A percentile compares a stretch with the other conserved stretches of the same genome.
Conservation (phyloP, 495 filamentous ascomycete genomes). For the Penicillium parvum region DNA sequence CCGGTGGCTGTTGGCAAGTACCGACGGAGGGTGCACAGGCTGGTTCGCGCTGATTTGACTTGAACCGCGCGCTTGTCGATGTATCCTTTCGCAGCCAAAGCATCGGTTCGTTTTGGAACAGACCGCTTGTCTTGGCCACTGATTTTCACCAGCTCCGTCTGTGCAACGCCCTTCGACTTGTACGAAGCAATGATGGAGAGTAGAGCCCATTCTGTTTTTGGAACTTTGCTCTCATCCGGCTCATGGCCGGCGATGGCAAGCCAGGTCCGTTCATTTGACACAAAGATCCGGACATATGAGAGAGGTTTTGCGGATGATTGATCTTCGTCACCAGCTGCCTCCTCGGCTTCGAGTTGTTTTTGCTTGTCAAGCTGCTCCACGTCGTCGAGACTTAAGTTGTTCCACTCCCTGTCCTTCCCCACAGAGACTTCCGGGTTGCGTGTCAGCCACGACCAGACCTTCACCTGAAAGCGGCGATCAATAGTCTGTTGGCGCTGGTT, state of each 20-base stretch:
- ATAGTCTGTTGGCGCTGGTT: conserved; percentile 27
- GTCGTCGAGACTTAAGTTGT: conserved; percentile 44
- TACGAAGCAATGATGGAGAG: conserved; percentile 76
- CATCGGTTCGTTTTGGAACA: conserved; percentile 74
- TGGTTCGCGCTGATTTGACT: conserved; percentile 61
- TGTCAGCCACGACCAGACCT: conserved; percentile 55
- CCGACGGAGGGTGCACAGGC: conserved; percentile 57
- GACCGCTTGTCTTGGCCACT: conserved; percentile 89
- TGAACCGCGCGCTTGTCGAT: conserved; percentile 74
- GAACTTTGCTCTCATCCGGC: conserved; percentile 64
- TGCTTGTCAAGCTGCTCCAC: conserved; percentile 27
- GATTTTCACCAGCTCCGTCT: conserved; percentile 68
- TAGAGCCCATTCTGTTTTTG: conserved; percentile 63
- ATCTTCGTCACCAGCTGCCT: conserved; percentile 6
- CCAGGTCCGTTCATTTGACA: conserved; percentile 67
- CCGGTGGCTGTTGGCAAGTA: conserved; percentile 39
- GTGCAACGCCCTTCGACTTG: conserved; percentile 66
- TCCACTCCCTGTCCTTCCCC: conserved; percentile 36
- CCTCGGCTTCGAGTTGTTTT: not conserved
- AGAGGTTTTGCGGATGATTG: not conserved
- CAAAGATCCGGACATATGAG: conserved; percentile 45
- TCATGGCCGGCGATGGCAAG: conserved; percentile 74
- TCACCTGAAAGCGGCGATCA: conserved; percentile 48
- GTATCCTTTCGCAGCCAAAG: conserved; percentile 71
- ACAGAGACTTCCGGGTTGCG: conserved; percentile 51